phyloP scores from a whole-genome alignment of 1,284 basidiomycete species.

The Fistulina hepatica region DNA sequence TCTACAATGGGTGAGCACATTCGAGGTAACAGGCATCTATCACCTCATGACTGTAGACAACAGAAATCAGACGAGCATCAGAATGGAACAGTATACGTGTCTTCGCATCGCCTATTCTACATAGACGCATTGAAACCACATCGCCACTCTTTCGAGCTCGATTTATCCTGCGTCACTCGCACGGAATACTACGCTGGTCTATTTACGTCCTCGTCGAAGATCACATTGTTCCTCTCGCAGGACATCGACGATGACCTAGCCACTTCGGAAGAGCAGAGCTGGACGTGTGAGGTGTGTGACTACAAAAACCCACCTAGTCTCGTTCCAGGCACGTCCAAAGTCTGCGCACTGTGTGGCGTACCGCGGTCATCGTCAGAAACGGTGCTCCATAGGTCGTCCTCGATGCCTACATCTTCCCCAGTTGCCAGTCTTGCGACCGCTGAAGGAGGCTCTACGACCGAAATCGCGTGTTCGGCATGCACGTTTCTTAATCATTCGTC shows the following conservation, averaged over 20 bases:
- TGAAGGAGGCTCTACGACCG: too few relatives aligned
- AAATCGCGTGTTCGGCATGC: conserved; percentile 71
- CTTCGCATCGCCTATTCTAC: conserved; percentile 81
- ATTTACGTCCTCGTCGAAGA: conserved; percentile 83
- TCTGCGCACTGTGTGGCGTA: conserved; percentile 70
- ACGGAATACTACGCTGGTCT: conserved; percentile 91
- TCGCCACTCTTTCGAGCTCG: conserved; percentile 47
- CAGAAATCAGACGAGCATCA: conserved; percentile 73
- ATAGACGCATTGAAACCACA: conserved; percentile 46
- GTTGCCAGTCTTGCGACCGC: neutral
- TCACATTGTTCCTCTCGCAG: conserved; percentile 58
- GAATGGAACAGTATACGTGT: conserved; percentile 63
- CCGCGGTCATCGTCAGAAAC: conserved; percentile 39
- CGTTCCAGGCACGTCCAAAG: conserved; percentile 44
- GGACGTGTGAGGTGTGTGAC: conserved; percentile 83
- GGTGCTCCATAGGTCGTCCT: neutral
- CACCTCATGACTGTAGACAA: conserved; percentile 40
- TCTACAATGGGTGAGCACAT: conserved; percentile 75
- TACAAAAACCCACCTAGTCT: conserved; percentile 67
- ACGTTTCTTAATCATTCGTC: conserved; percentile 88
- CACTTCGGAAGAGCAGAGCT: conserved; percentile 31
- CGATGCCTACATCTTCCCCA: neutral
- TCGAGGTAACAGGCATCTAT: conserved; percentile 14
- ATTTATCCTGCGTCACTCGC: conserved; percentile 57
- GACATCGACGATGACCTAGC: conserved; percentile 8